Evolutionary conservation across 1,284 basidiomycete genomes (phyloP), one percentile per base, ranked within the genome.

Genomic region (Gymnopus androsaceus): DNA sequence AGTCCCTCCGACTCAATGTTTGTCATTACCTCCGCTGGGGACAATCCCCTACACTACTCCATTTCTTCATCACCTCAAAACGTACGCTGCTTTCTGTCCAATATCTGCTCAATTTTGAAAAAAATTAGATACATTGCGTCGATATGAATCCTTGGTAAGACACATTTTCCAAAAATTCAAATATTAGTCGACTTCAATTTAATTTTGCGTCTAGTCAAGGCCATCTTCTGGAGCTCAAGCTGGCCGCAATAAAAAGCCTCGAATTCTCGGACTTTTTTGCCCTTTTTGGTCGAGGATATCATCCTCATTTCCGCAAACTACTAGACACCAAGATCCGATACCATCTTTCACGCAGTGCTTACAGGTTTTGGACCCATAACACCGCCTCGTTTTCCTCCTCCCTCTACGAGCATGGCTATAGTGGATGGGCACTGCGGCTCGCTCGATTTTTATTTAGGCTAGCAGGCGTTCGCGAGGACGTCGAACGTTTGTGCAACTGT

Each of bases 1-100:
- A 79, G 79, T 33, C 71, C 74, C 33, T 77, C 86, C 7, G 90
- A 92, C 70, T 81, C 85, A 11, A 80, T 93, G 61, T 76, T 92
- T 3, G 84, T 86, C 23, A 91, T 92, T 64, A 92, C 90, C 1
- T 87, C 84, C 54, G 91, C 89, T 0, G 90, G 90, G 0, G 90
- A 92, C 70, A 93, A 92, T 65, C 87, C 88, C 1, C 74, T 93
- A 34, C 90, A 92, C 69, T 93, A 92, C 63, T 89, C 89, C 4
- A 83, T 89, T 46, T 78, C 79, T 1, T 85, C 84, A 5, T 71
- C 79, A 50, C 87, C 88, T 6, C 74, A 77, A 53, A 70, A 76
- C 49, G 79, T 79, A 59, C 51, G 71, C 63, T n/a, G 7, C n/a
- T 17, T 27, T 25, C 54, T 23, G 54, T 25, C 17, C 34, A 38